Percentiles rank a stretch among this genome's conserved stretches.
Evolutionary conservation across 2,329 filamentous ascomycete genomes (phyloP).

Genomic region (Fonsecaea nubica): DNA sequence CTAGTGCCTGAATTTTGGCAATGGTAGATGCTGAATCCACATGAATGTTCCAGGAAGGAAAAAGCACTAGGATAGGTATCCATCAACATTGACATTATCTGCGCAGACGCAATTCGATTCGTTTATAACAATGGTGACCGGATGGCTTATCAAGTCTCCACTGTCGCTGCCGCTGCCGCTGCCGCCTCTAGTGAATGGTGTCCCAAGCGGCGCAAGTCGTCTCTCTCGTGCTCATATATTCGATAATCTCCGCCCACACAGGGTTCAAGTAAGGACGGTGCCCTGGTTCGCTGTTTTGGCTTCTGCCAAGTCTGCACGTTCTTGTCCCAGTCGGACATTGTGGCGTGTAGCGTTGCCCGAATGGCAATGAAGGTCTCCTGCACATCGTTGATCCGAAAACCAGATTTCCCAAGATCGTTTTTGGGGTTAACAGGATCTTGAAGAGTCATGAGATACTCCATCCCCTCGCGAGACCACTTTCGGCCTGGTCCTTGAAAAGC

Average conservation of each 20-base stretch:
- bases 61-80: neutral
- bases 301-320: neutral
- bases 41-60: neutral
- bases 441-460: slow-evolving; percentile 56
- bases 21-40: neutral
- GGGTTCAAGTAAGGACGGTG: slow-evolving; percentile 29
- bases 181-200: slow-evolving; percentile 2
- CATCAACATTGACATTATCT: neutral
- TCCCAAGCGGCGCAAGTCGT: slow-evolving; percentile 23
- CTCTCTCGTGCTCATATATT: slow-evolving; percentile 35
- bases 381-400: slow-evolving; percentile 58
- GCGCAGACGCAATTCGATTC: neutral
- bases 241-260: slow-evolving; percentile 38
- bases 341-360: slow-evolving; percentile 26
- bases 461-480: slow-evolving; percentile 14
- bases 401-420: slow-evolving; percentile 62
- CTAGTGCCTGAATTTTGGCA: neutral
- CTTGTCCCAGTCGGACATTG: slow-evolving; percentile 33
- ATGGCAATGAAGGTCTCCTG: slow-evolving; percentile 50
- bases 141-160: neutral
- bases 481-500: slow-evolving; percentile 5
- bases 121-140: neutral
- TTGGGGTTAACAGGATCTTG: slow-evolving; percentile 65
- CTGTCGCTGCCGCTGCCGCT: neutral
- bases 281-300: slow-evolving; percentile 5